Base-by-base conservation (phyloP, 371 early-diverging fungal genomes). In the Dichotomocladium elegans region DNA sequence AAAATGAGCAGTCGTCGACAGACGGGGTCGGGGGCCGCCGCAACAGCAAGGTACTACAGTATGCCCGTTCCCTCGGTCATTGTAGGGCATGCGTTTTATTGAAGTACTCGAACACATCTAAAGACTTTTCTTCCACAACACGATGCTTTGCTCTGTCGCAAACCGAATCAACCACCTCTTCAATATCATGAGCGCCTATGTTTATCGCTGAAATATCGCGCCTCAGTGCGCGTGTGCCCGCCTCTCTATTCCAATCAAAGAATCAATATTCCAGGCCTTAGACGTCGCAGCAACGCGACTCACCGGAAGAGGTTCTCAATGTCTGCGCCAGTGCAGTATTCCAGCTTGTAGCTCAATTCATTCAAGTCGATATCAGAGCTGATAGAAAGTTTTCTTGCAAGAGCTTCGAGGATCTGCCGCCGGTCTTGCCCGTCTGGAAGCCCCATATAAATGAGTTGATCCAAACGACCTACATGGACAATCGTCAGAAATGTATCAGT, bases 361-460 rank as follows among this genome's bases (percentile, higher is more conserved):
- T 49, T 30, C 1, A 68, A n/a, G 43, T 82, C 68, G 24, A 81
- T 68, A 24, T 72, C 71, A 0, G 54, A 10, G 6, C 58, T 33
- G 0, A 63, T 55, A 12, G 57, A 22, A 19, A 66, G 47, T 24
- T 52, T 56, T 5, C 26, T 48, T 28, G 66, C 55, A 4, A 81
- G 21, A 4, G 60, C 34, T 10, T 54, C 37, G 3, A 88, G 63
- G 22, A 89, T 87, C 11, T 62, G 71, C 1, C 44, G 41, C 14
- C 88, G 66, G 61, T 87, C 87, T 22, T 70, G 42, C 15, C 41
- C 9, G 0, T 59, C 64, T 2, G 93, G 93, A 27, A 87, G 68
- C 2, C 80, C 74, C 7, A 92, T 64, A 56, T 83, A 78, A 0
- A 90, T 46, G 7, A 88, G 75, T 33, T 86, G 85, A 60, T 90